Evolutionary conservation across 2,329 filamentous ascomycete genomes (phyloP), one percentile per base, ranked within the genome.

Genomic region (Anthostomella pinea): DNA sequence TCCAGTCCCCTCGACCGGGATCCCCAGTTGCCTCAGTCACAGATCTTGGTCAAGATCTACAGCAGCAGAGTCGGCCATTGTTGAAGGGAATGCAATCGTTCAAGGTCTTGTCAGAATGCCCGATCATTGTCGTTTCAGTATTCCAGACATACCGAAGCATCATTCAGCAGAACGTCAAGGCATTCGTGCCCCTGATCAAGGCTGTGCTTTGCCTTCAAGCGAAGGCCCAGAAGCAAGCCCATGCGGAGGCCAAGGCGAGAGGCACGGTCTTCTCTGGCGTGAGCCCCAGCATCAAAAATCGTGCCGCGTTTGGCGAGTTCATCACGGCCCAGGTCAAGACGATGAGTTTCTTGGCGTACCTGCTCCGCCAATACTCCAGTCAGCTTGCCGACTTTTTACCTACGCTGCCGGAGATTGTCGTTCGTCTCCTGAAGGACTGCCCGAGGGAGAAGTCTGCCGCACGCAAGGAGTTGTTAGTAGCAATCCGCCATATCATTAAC

Each of bases 251-350:
- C 9, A 81, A 80, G 26, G 79, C 81, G 1, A 84, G 81, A 53
- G 84, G 83, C 11, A 85, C 82, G 21, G 85, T 95, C 10, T 96
- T 97, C 57, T 93, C 88, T 0, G 91, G 93, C 2, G 87, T 98
- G 35, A 95, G 88, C 65, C 86, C 86, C 30, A 86, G 88, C 39
- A 96, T 99, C 57, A 91, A 88, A 65, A 95, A 97, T 53, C 77
- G 90, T 39, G 85, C 85, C 9, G 91, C 90, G 1, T 99, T 97
- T 67, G 93, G 91, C 22, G 94, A 98, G 54, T 95, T 97, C 50
- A 94, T 98, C 48, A 97, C 89, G 0, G 89, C 91, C 1, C 94
- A 99, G 62, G 93, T 98, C 11, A 97, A 99, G 70, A 97, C 91
- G 0, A 97, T 98, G 91, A 97, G 90, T 55, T 98, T 98, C 55